Evolutionary conservation across 345 rosid species (phyloP), one percentile per base, ranked within the genome.

Genomic region (Heritiera littoralis): DNA sequence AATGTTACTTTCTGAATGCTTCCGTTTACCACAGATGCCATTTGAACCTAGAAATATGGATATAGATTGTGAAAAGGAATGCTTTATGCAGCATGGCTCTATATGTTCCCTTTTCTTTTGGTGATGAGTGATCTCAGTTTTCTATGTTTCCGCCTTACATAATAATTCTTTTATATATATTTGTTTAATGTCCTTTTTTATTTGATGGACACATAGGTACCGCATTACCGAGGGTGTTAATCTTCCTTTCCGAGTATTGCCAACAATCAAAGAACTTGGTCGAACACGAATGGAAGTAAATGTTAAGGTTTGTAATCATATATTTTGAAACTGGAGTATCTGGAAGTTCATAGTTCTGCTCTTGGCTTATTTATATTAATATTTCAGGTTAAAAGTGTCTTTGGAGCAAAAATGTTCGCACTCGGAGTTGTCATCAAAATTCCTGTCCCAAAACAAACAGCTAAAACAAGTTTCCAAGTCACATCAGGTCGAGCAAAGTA

Each of bases 221-320:
- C 98, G 98, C 63, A 97, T 97, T 65, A 94, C 98, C 0, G 99
- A 97, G 86, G 98, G 99, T 15, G 98, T 94, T 81, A 97, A 97
- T 89, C 94, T 93, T 78, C 99, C 99, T 61, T 97, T 97, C 79
- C 94, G 95, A 6, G 99, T 97, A 49, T 84, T 97, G 85, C 99
- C 98, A 58, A 94, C 99, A 54, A 94, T 94, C 80, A 97, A 94
- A 88, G 99, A 97, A 83, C 98, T 94, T 79, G 99, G 98, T 74
- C 90, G 99, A 77, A 94, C 99, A 80, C 95, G 99, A 65, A 93
- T 97, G 97, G 99, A 97, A 97, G 98, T 97, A 73, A 97, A 97
- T 85, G 97, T 97, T 70, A 94, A 92, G 94, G 99, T 93, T 61
- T 75, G 87, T 77, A 77, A 51, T 78, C 66, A 79, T 77, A 65